A percentile compares a stretch with the other conserved stretches of the same genome.
These are phyloP conservation scores for Smallanthus sonchifolius DNA, from an alignment of 129 eudicot genomes.

Conservation along the genomic window DNA sequence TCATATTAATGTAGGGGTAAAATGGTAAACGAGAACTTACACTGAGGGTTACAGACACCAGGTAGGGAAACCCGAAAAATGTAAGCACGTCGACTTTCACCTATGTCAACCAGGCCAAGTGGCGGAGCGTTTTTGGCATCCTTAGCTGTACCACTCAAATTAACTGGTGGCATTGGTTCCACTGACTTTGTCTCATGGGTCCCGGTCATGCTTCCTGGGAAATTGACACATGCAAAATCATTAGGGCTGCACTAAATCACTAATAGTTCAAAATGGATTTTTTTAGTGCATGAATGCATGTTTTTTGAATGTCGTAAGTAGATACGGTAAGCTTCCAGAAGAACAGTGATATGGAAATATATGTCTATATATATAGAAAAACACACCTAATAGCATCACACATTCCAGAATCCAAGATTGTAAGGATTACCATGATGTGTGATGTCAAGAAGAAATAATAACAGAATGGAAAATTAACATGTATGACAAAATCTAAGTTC, in stretches of 20 bases:
- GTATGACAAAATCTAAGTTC: neutral
- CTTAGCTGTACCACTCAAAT: constrained; percentile 51
- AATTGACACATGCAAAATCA: constrained; percentile 2
- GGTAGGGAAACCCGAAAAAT: constrained; percentile 60
- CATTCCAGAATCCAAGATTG: no score
- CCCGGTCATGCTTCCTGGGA: constrained; percentile 25
- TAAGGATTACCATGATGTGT: neutral
- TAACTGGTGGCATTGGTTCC: constrained; percentile 27
- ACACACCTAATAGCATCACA: neutral
- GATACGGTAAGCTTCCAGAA: neutral
- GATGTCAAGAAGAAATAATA: neutral
- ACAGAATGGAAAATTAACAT: neutral
- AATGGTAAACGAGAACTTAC: constrained; percentile 30
- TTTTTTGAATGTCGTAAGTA: neutral
- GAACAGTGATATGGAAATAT: neutral
- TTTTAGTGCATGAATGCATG: neutral
- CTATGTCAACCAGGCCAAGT: constrained; percentile 56
- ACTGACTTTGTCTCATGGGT: constrained; percentile 7
- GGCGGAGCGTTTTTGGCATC: constrained; percentile 43
- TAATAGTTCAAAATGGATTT: neutral
- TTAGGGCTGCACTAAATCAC: neutral
- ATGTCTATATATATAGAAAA: neutral
- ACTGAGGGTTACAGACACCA: constrained; percentile 44
- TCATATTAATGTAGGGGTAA: neutral
- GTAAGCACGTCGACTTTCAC: constrained; percentile 46